Evolutionary conservation across 805 yeast species (phyloP), one percentile per base, ranked within the genome.

Genomic region (Ogataea angusta): DNA sequence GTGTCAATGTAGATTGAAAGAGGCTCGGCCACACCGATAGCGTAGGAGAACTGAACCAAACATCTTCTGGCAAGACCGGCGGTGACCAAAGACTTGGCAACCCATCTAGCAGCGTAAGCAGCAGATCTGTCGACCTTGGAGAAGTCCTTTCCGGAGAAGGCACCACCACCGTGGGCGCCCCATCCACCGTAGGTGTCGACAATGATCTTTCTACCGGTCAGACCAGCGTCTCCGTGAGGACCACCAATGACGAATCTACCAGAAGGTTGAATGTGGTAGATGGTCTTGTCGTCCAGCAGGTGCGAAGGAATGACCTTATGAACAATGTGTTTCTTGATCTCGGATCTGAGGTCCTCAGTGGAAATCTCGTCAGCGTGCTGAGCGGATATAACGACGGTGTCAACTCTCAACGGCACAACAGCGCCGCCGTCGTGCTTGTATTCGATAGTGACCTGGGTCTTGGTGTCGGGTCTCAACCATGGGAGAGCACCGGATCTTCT

Each of bases 141-240:
- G 86, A 87, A 93, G 73, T 93, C 99, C 80, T 93, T 93, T 72
- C 99, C 99, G 52, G 96, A 85, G 89, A 93, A 93, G 53, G 99
- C 99, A 79, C 99, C 99, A 79, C 99, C 99, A 75, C 99, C 99
- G 79, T 93, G 99, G 64, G 99, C 98, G 73, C 99, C 97, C 95
- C 99, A 95, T 64, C 99, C 99, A 77, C 99, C 99, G 76, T 93
- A 93, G 53, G 99, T 95, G 73, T 93, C 99, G 67, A 93, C 99
- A 63, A 93, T 93, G 71, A 93, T 93, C 79, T 93, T 93, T 78
- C 99, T 88, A 71, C 99, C 99, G 57, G 99, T 93, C 66, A 93
- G 76, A 78, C 99, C 99, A 55, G 99, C 99, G 69, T 93, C 99
- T 81, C 99, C 99, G 75, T 93, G 99, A 58, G 99, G 99, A 70